Evolutionary conservation across 768 basidiomycete species (phyloP).

Genomic region (Mycena chlorophos): DNA sequence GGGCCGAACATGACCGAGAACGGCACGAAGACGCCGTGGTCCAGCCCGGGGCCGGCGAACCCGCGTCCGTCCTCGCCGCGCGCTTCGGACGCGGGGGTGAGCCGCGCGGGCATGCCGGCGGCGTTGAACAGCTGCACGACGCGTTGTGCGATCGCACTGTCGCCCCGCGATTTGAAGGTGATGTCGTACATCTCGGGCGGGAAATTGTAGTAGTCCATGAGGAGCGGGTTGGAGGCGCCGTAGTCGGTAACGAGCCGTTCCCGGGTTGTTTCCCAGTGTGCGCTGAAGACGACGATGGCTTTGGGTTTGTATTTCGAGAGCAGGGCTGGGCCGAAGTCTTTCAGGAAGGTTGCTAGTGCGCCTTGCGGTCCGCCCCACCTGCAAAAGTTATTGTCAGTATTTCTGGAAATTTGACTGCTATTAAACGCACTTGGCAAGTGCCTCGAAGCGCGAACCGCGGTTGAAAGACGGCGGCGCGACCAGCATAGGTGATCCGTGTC

Average conservation of each 20-base stretch:
- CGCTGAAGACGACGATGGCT: constrained; percentile 80
- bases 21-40: constrained; percentile 81
- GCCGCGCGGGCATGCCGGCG: constrained; percentile 56
- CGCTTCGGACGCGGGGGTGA: constrained; percentile 48
- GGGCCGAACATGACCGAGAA: constrained; percentile 79
- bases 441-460: not conserved
- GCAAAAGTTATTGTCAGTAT: constrained; percentile 15
- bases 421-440: constrained; percentile 25
- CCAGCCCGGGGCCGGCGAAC: constrained; percentile 60
- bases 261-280: constrained; percentile 73
- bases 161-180: constrained; percentile 69
- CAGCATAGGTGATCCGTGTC: constrained; percentile 63
- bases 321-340: constrained; percentile 61
- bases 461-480: constrained; percentile 34
- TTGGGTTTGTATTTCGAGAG: constrained; percentile 73
- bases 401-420: constrained; percentile 15
- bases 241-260: constrained; percentile 75
- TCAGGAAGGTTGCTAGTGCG: constrained; percentile 41
- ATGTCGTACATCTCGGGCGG: constrained; percentile 55
- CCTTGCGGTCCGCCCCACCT: constrained; percentile 11
- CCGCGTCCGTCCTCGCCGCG: constrained; percentile 70
- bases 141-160: constrained; percentile 53
- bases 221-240: constrained; percentile 69
- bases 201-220: constrained; percentile 73
- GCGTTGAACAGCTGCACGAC: constrained; percentile 62